phyloP scores from a whole-genome alignment of 208 protist genomes.

The Wallacemonas sp. region DNA sequence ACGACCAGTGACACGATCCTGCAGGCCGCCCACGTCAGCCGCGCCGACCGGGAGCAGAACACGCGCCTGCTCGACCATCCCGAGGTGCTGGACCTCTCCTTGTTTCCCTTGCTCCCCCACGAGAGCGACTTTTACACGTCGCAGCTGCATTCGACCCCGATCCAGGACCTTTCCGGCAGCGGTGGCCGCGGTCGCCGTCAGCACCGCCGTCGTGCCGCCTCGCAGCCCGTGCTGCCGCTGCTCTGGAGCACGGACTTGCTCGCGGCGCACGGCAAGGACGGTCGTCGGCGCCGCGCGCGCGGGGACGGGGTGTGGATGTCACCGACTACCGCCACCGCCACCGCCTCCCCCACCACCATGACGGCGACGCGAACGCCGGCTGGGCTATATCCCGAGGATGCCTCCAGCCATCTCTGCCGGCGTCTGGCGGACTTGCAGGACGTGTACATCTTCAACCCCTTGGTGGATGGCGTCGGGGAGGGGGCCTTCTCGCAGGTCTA shows the following conservation, averaged over 20 bases:
- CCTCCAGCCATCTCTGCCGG: constrained; percentile 31
- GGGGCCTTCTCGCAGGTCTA: constrained; percentile 83
- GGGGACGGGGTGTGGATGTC: not conserved
- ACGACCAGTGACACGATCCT: constrained; percentile 25
- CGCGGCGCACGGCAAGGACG: not conserved
- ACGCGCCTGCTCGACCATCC: constrained; percentile 23
- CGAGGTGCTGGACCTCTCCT: constrained; percentile 36
- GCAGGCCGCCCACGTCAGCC: constrained; percentile 27
- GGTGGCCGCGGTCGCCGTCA: too few relatives aligned
- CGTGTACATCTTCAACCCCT: constrained; percentile 70
- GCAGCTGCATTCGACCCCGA: constrained; percentile 27
- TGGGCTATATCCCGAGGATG: constrained; percentile 3
- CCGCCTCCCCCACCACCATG: not conserved
- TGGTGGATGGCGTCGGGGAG: constrained; percentile 62
- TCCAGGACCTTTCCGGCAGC: too few relatives aligned
- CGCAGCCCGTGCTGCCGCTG: constrained; percentile 40
- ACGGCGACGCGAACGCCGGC: constrained; percentile 6
- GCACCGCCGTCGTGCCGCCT: constrained; percentile 43
- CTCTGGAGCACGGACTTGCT: constrained; percentile 24
- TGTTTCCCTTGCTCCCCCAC: constrained; percentile 38
- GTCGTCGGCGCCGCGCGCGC: not conserved
- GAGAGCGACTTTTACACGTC: constrained; percentile 63
- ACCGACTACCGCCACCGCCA: too few relatives aligned
- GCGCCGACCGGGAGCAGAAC: constrained; percentile 33
- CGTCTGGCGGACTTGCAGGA: constrained; percentile 75